These are phyloP conservation scores for Paecilomyces dactylethromorphus DNA, from an alignment of 2,329 filamentous ascomycete genomes.

Conservation along the genomic window DNA sequence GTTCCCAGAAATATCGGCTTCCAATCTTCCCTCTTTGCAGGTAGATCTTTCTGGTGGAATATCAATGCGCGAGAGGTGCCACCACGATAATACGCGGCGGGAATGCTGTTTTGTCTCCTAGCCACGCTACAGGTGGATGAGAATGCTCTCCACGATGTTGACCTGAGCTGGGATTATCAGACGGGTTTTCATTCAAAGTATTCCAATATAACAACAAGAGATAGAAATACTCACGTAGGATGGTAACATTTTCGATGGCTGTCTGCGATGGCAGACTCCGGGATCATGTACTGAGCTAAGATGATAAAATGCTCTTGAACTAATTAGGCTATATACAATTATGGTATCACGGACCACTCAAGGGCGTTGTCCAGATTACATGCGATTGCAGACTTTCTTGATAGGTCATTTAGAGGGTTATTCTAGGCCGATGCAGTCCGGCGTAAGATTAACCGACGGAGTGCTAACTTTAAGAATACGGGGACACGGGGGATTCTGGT, in stretches of 20 bases:
- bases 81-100: slow-evolving; percentile 58
- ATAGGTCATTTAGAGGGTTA: neutral
- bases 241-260: neutral
- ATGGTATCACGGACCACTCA: too few species aligned
- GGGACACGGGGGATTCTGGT: neutral
- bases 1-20: slow-evolving; percentile 50
- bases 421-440: neutral
- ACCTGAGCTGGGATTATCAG: neutral
- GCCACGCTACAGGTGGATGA: neutral
- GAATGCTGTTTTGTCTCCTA: slow-evolving; percentile 28
- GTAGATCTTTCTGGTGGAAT: slow-evolving; percentile 49
- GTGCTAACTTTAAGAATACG: neutral
- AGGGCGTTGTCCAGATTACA: too few species aligned
- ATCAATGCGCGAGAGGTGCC: slow-evolving; percentile 65
- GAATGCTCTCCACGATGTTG: neutral
- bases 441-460: neutral
- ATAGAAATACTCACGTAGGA: neutral
- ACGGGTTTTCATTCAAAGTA: neutral
- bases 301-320: neutral
- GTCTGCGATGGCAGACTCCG: neutral
- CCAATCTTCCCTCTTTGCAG: slow-evolving; percentile 41
- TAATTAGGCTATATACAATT: too few species aligned
- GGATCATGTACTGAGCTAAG: neutral
- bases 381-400: too few species aligned
- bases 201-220: neutral